Evolutionary conservation across 768 basidiomycete species (phyloP).

Genomic region (Leccinellum albellum): DNA sequence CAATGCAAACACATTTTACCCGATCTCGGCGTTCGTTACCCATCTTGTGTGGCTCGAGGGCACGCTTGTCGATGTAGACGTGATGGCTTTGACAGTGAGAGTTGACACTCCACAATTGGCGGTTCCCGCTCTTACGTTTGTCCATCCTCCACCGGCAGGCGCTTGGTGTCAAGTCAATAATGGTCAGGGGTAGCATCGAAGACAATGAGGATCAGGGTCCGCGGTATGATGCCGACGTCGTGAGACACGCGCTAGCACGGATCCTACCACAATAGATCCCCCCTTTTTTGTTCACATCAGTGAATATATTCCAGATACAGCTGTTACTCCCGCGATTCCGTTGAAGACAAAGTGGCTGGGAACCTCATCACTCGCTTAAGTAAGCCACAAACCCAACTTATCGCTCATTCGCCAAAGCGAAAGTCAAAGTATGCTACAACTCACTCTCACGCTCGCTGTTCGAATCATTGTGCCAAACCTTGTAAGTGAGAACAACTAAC

Average conservation of each 20-base stretch:
- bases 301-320: neutral
- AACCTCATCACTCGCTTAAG: neutral
- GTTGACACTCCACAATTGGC: constrained; percentile 18
- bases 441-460: neutral
- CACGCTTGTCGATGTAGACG: constrained; percentile 60
- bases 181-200: constrained; percentile 35
- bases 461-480: neutral
- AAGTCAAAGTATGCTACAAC: neutral
- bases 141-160: constrained; percentile 36
- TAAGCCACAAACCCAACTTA: neutral
- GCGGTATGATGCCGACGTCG: constrained; percentile 44
- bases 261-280: constrained; percentile 19
- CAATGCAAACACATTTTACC: constrained; percentile 60
- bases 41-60: constrained; percentile 78
- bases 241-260: constrained; percentile 41
- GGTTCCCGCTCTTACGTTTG: constrained; percentile 1
- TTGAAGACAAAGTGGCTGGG: neutral
- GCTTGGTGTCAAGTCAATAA: constrained; percentile 58
- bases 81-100: constrained; percentile 56
- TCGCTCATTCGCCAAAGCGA: neutral
- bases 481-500: neutral
- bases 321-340: constrained; percentile 6
- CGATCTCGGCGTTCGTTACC: constrained; percentile 77
- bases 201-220: constrained; percentile 24
- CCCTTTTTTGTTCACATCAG: neutral